A percentile compares a stretch with the other conserved stretches of the same genome.
Conservation (phyloP, 83 land plant species). For the Isoetes engelmannii region DNA sequence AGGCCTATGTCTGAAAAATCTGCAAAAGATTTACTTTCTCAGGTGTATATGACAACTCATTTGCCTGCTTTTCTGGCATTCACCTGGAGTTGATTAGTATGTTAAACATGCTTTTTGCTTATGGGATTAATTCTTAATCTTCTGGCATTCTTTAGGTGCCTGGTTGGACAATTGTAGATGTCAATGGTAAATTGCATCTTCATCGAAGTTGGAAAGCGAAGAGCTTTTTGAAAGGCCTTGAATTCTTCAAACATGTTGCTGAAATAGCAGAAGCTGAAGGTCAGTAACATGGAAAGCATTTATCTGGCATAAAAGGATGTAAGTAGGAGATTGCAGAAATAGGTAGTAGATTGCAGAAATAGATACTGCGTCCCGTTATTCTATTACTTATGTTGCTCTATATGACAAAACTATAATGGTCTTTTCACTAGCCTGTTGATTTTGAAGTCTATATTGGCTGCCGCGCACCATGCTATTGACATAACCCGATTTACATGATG, state of each 20-base stretch:
- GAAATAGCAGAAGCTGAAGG: slow-evolving; percentile 96
- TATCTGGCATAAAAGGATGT: too few relatives aligned
- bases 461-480: too few relatives aligned
- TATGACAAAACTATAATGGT: too few relatives aligned
- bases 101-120: too few relatives aligned
- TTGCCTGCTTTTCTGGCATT: neutral
- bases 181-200: slow-evolving; percentile 53
- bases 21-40: slow-evolving; percentile 50
- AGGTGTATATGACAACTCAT: slow-evolving; percentile 33
- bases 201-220: slow-evolving; percentile 72
- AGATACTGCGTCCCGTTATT: too few relatives aligned
- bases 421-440: too few relatives aligned
- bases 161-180: slow-evolving; percentile 65
- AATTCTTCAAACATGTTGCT: slow-evolving; percentile 71
- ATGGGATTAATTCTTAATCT: too few relatives aligned
- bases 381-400: too few relatives aligned
- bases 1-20: slow-evolving; percentile 69
- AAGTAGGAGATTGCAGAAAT: too few relatives aligned
- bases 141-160: slow-evolving; percentile 42
- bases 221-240: slow-evolving; percentile 81
- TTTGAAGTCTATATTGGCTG: too few relatives aligned
- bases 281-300: slow-evolving; percentile 11
- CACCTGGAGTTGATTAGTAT: neutral
- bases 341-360: too few relatives aligned
- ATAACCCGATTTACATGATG: too few relatives aligned